phyloP scores from a whole-genome alignment of 257 asterid species.

The Capsicum chinense region DNA sequence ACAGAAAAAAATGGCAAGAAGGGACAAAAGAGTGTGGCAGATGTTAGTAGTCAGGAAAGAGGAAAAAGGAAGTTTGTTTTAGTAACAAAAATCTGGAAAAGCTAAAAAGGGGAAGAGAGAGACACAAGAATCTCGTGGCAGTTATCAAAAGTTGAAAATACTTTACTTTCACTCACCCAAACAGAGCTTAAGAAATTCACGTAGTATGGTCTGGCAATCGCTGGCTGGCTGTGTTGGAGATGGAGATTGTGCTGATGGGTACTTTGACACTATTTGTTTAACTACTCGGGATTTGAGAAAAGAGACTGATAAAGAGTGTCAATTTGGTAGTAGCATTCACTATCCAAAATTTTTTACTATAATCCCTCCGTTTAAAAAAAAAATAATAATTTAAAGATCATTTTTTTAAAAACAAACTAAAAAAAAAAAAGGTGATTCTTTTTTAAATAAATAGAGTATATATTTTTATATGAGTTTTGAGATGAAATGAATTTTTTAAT shows the following conservation, averaged over 20 bases:
- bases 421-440: no score
- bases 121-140: conserved; percentile 80
- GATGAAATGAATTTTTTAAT: no score
- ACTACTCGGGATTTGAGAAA: not conserved
- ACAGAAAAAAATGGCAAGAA: conserved; percentile 35
- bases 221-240: conserved; percentile 2
- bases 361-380: no score
- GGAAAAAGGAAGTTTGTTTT: conserved; percentile 39
- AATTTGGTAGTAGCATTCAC: not conserved
- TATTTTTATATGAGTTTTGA: no score
- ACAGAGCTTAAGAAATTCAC: conserved; percentile 51
- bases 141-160: conserved; percentile 58
- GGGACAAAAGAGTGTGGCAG: conserved; percentile 51
- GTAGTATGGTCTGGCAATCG: conserved; percentile 26
- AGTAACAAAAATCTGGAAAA: conserved; percentile 40
- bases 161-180: conserved; percentile 13
- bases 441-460: no score
- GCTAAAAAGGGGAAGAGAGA: conserved; percentile 41
- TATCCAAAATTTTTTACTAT: no score
- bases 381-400: no score
- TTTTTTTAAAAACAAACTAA: no score
- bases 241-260: conserved; percentile 23
- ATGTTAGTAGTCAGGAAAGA: conserved; percentile 40
- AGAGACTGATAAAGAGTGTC: not conserved
- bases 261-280: not conserved